Evolutionary conservation across 306 rosid genomes (phyloP).

Genomic region (Dalbergia oliveri): DNA sequence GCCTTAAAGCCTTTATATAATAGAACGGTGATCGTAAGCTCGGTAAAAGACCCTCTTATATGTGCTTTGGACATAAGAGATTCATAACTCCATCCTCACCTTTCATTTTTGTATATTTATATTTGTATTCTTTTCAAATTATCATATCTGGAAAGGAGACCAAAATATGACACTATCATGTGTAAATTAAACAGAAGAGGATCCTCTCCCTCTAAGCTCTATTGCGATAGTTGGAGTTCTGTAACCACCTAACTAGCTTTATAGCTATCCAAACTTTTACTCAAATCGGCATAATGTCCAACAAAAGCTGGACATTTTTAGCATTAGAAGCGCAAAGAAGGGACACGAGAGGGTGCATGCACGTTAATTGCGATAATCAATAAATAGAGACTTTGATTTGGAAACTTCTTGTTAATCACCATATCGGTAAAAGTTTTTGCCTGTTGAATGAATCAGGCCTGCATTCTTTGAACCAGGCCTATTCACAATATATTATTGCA

Average conservation of each 20-base stretch:
- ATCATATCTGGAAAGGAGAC: no score
- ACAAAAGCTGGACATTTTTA: conserved; percentile 40
- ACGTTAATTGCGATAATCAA: not conserved
- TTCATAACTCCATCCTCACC: no score
- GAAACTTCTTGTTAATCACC: not conserved
- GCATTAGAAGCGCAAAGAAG: conserved; percentile 24
- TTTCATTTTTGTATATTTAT: no score
- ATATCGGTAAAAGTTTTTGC: not conserved
- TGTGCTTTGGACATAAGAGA: no score
- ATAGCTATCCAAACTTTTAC: not conserved
- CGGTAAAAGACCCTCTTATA: no score
- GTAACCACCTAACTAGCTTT: not conserved
- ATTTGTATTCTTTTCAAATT: no score
- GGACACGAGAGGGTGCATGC: conserved; percentile 7
- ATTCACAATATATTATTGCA: not conserved
- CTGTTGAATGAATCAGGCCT: not conserved
- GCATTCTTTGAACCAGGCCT: conserved; percentile 7
- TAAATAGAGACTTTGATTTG: not conserved
- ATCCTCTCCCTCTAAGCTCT: no score
- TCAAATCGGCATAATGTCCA: conserved; percentile 21
- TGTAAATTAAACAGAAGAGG: no score
- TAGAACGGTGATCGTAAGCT: no score
- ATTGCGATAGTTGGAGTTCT: no score
- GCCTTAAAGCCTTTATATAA: no score
- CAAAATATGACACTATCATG: no score